Evolutionary conservation across 257 asterid species (phyloP), one percentile per base, ranked within the genome.

Genomic region (Solanum medicagineum): DNA sequence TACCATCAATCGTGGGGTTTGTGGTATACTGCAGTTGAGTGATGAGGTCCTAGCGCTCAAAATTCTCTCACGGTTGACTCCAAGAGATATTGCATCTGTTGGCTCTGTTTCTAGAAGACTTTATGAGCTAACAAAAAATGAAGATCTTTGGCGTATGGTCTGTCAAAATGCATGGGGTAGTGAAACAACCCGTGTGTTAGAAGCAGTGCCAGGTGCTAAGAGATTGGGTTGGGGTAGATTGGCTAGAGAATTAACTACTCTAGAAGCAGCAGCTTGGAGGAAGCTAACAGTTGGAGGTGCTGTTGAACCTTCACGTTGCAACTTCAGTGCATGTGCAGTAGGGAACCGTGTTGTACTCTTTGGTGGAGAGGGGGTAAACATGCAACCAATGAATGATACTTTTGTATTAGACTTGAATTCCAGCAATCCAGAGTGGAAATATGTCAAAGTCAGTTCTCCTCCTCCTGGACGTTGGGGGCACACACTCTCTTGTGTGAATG

Each of bases 391-490:
- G 97, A 95, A 95, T 22, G 99, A 95, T 88, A 93, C 98, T 1
- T 95, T 95, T 68, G 98, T 95, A 54, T 85, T 95, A 91, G 98
- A 95, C 87, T 91, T 95, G 81, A 93, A 93, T 86, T 93, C 98
- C 44, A 90, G 87, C 77, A 90, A 91, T 79, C 98, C 98, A 2
- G 95, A 94, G 91, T 95, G 98, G 99, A 92, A 94, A 85, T 89
- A 90, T 86, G 92, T 94, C 69, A 92, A 92, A 85, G 98, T 95
- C 84, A 91, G 97, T 91, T 95, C 93, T 57, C 99, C 99, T 1
- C 99, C 97, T 14, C 99, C 98, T 83, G 98, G 97, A 40, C 92
- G 98, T 8, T 95, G 99, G 99, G 98, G 99, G 54, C 99, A 95
- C 92, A 95, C 99, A 0, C 97, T 96, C 65, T 96, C 98, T 63